Percentiles rank a stretch among this genome's conserved stretches.
These are phyloP conservation scores for Phytophthora tubulina DNA, from an alignment of 352 stramenopile species.

Conservation along the genomic window DNA sequence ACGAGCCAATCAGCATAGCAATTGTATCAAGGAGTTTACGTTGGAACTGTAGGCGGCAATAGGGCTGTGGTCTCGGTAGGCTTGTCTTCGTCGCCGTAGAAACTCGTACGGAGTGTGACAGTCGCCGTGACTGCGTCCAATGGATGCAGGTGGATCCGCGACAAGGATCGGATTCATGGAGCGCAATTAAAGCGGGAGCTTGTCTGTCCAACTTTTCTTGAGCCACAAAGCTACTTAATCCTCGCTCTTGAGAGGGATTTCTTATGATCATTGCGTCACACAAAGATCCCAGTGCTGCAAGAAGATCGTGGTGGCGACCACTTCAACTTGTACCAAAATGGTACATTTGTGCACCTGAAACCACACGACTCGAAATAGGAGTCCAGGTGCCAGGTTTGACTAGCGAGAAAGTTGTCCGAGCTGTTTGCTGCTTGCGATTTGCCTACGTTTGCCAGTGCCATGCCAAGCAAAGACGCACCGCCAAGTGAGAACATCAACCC, in stretches of 20 bases:
- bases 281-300: too few relatives aligned
- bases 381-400: constrained; percentile 1
- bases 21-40: constrained; percentile 1
- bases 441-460: neutral
- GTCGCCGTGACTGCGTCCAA: too few relatives aligned
- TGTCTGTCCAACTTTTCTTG: too few relatives aligned
- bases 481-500: constrained; percentile 9
- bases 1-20: constrained; percentile 33
- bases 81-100: constrained; percentile 11
- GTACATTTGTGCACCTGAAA: constrained; percentile 33
- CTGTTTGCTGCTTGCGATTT: neutral
- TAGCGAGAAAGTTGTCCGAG: neutral
- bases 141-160: constrained; percentile 20
- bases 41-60: constrained; percentile 1
- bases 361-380: constrained; percentile 32
- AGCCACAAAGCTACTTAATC: neutral
- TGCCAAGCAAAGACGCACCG: constrained; percentile 28
- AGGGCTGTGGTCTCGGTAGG: constrained; percentile 9
- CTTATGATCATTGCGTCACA: neutral
- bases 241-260: neutral
- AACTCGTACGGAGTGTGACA: constrained; percentile 6
- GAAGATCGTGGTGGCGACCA: neutral
- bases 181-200: neutral
- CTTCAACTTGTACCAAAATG: constrained; percentile 33
- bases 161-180: constrained; percentile 20